phyloP scores from a whole-genome alignment of 2,329 filamentous ascomycete genomes.

The Myrmaecium sp. region DNA sequence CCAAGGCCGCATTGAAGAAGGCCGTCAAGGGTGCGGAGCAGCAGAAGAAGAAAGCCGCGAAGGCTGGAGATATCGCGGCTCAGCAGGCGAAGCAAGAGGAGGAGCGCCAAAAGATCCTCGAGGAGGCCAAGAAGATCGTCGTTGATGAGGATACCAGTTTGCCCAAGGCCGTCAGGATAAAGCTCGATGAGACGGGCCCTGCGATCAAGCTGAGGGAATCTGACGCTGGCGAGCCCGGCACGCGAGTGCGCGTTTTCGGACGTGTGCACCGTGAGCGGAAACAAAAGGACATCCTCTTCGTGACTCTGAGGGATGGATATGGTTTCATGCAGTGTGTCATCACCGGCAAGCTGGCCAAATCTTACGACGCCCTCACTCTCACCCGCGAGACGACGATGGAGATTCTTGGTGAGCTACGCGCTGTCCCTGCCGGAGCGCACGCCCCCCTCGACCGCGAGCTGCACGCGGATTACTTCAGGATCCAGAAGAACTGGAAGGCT shows the following conservation, averaged over 20 bases:
- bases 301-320: constrained; percentile 74
- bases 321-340: constrained; percentile 75
- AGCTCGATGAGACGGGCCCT: constrained; percentile 51
- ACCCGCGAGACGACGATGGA: constrained; percentile 77
- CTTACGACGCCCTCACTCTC: constrained; percentile 77
- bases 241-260: constrained; percentile 63
- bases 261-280: constrained; percentile 65
- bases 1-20: constrained; percentile 77
- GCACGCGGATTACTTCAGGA: constrained; percentile 75
- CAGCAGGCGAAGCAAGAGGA: constrained; percentile 57
- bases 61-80: constrained; percentile 56
- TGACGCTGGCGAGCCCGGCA: constrained; percentile 41
- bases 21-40: constrained; percentile 55
- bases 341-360: constrained; percentile 66
- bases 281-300: constrained; percentile 74
- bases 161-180: constrained; percentile 58
- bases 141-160: constrained; percentile 54
- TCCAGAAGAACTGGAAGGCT: constrained; percentile 50
- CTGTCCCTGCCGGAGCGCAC: constrained; percentile 59
- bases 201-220: constrained; percentile 36
- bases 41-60: constrained; percentile 70
- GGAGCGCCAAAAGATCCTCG: constrained; percentile 52
- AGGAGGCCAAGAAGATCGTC: constrained; percentile 67
- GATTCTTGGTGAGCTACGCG: constrained; percentile 67
- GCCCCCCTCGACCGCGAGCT: constrained; percentile 77